Conservation (phyloP, 176 grass and related monocot genomes). For the Hsuehochloa calcarea region DNA sequence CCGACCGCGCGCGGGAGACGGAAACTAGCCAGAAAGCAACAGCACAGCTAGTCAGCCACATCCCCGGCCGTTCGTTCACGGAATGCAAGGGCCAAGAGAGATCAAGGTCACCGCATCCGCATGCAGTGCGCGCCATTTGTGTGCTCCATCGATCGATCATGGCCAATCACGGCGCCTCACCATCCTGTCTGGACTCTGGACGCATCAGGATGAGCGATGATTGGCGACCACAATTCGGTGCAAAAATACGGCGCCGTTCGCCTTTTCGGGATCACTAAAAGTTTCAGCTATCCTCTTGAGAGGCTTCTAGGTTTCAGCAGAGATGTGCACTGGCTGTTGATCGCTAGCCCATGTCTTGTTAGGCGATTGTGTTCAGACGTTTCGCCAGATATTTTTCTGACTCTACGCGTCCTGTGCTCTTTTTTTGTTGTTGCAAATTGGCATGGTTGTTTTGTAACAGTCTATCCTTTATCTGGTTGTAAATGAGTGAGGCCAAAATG, state of each 20-base stretch:
- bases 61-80: not conserved
- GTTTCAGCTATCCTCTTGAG: not conserved
- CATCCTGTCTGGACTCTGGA: not conserved
- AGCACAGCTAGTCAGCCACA: not conserved
- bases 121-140: not conserved
- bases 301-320: constrained; percentile 30
- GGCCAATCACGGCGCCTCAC: too few relatives aligned
- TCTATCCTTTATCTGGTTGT: not conserved
- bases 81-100: not conserved
- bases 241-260: not conserved
- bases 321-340: not conserved
- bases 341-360: not conserved
- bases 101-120: not conserved
- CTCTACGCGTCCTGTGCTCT: not conserved
- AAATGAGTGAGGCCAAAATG: not conserved
- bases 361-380: constrained; percentile 1
- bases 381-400: constrained; percentile 16
- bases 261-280: constrained; percentile 24
- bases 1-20: not conserved
- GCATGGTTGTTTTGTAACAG: not conserved
- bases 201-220: not conserved
- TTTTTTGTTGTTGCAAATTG: not conserved
- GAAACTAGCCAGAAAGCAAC: not conserved
- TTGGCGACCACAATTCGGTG: not conserved
- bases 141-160: not conserved